These are phyloP conservation scores for Geotrichum citri-aurantii DNA, from an alignment of 1,139 yeast species.

Conservation along the genomic window DNA sequence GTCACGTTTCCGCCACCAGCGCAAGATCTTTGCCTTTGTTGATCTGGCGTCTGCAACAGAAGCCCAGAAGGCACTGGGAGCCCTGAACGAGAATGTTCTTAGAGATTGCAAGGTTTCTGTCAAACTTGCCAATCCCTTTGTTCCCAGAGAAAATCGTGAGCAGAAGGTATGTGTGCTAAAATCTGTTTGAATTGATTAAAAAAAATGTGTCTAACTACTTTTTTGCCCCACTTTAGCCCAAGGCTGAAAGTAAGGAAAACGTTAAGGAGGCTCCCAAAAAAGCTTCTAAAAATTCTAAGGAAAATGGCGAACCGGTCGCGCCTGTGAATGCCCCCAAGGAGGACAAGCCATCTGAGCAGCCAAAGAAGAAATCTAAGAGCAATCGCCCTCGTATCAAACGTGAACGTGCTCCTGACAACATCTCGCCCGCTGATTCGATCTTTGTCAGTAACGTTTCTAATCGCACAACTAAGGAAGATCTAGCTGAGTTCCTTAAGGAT, in stretches of 20 bases:
- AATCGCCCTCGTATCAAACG: conserved; percentile 13
- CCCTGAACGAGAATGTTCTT: conserved; percentile 45
- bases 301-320: conserved; percentile 13
- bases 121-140: conserved; percentile 43
- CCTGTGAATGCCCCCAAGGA: neutral
- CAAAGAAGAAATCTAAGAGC: conserved; percentile 3
- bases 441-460: conserved; percentile 46
- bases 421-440: conserved; percentile 38
- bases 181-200: neutral
- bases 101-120: conserved; percentile 47
- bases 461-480: conserved; percentile 31
- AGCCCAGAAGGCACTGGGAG: conserved; percentile 44
- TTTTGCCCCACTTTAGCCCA: neutral
- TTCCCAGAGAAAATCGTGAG: conserved; percentile 2
- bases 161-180: conserved; percentile 7
- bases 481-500: conserved; percentile 28
- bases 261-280: conserved; percentile 1
- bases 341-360: neutral
- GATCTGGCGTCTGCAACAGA: conserved; percentile 49
- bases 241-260: neutral
- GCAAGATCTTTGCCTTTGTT: conserved; percentile 42
- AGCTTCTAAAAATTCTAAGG: conserved; percentile 3
- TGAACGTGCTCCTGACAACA: conserved; percentile 22
- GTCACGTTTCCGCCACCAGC: conserved; percentile 5
- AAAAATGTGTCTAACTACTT: neutral